Evolutionary conservation across 2,329 filamentous ascomycete species (phyloP).

Genomic region (Colletotrichum phormii): DNA sequence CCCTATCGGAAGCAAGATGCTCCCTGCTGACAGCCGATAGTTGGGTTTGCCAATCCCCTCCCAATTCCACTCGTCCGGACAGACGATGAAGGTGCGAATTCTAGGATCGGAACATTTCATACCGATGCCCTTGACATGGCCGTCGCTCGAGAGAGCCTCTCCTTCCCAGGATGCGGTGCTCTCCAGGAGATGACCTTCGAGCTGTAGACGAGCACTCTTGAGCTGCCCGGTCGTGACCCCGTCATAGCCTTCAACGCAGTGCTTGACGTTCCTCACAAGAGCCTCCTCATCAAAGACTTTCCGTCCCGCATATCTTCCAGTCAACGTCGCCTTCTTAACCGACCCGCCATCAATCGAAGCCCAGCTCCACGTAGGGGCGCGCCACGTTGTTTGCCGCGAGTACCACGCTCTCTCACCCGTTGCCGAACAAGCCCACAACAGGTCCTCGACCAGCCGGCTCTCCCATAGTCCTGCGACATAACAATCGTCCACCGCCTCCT

Average conservation of each 20-base stretch:
- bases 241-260: neutral
- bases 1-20: neutral
- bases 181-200: neutral
- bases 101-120: neutral
- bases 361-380: neutral
- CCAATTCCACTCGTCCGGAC: neutral
- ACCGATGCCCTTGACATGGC: neutral
- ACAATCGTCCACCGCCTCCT: neutral
- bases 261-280: neutral
- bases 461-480: neutral
- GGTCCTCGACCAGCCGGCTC: neutral
- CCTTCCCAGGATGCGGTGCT: neutral
- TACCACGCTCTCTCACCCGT: neutral
- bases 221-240: neutral
- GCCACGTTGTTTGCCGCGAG: neutral
- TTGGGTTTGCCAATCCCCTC: neutral
- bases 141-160: neutral
- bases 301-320: neutral
- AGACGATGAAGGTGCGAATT: neutral
- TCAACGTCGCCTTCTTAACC: neutral
- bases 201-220: neutral
- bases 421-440: neutral
- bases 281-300: neutral
- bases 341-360: neutral
- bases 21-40: neutral